phyloP scores from a whole-genome alignment of 495 filamentous ascomycete genomes.

The Hypomontagnella monticulosa region DNA sequence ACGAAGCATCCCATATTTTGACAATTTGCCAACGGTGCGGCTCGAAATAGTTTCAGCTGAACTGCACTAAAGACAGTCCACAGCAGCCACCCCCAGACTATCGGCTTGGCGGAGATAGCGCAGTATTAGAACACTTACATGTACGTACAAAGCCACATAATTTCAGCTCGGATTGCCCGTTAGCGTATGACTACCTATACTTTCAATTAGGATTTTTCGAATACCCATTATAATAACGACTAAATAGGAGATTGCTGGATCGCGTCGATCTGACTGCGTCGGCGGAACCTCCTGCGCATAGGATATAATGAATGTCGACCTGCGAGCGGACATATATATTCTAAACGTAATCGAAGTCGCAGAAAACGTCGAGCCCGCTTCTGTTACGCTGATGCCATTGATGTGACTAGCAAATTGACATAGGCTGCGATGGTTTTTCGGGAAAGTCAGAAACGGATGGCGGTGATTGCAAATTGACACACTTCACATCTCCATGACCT shows the following conservation, averaged over 20 bases:
- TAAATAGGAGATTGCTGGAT: too few relatives aligned
- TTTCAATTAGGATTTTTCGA: too few relatives aligned
- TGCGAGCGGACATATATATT: neutral
- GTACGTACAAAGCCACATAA: conserved; percentile 1
- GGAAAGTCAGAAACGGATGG: neutral
- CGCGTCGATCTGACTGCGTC: too few relatives aligned
- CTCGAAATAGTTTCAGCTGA: conserved; percentile 37
- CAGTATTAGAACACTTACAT: conserved; percentile 6
- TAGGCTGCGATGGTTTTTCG: neutral
- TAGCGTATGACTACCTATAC: neutral
- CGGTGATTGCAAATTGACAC: neutral
- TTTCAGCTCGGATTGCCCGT: conserved; percentile 6
- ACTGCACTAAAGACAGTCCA: conserved; percentile 17
- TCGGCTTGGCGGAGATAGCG: conserved; percentile 19
- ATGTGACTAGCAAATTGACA: neutral
- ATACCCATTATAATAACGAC: too few relatives aligned
- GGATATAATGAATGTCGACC: too few relatives aligned
- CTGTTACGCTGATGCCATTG: too few relatives aligned
- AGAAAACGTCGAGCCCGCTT: too few relatives aligned
- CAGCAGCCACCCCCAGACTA: conserved; percentile 11
- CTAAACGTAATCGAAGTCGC: too few relatives aligned
- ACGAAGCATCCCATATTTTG: conserved; percentile 1
- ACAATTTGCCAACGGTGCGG: neutral
- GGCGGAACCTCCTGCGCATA: too few relatives aligned
- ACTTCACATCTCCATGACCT: conserved; percentile 10